Percentiles rank a stretch among this genome's conserved stretches.
Evolutionary conservation across 805 yeast species (phyloP).

Genomic region (Kluyveromyces aestuarii): DNA sequence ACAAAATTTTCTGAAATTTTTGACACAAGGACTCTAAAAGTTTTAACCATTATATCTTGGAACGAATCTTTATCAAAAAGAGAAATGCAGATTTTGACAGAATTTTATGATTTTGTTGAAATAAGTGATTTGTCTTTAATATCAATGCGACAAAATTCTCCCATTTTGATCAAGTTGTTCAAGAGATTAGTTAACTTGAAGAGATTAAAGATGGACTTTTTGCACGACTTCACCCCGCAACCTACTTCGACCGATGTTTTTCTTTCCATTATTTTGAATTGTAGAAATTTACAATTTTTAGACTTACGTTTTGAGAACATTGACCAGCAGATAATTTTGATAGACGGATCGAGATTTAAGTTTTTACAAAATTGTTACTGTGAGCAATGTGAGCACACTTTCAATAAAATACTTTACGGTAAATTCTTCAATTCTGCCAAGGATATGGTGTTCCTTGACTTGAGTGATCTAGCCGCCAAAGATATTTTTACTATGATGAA

Average conservation of each 20-base stretch:
- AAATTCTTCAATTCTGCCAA: constrained; percentile 27
- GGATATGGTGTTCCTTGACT: constrained; percentile 20
- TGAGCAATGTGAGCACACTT: constrained; percentile 20
- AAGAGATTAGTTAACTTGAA: constrained; percentile 23
- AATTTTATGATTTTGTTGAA: constrained; percentile 29
- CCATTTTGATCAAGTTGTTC: constrained; percentile 27
- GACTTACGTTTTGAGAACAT: constrained; percentile 31
- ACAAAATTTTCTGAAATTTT: constrained; percentile 29
- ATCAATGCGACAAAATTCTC: constrained; percentile 30
- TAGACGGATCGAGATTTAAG: constrained; percentile 18
- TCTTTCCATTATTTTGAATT: constrained; percentile 26
- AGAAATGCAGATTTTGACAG: constrained; percentile 28
- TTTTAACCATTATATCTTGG: constrained; percentile 36
- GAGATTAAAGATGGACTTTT: constrained; percentile 34
- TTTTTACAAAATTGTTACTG: constrained; percentile 27
- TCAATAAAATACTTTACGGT: constrained; percentile 25
- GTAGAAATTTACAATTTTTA: constrained; percentile 29
- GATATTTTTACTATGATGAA: constrained; percentile 32
- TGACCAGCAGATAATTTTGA: constrained; percentile 24
- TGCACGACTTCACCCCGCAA: constrained; percentile 28
- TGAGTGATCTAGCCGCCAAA: constrained; percentile 25
- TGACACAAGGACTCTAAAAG: constrained; percentile 28
- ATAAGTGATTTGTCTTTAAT: constrained; percentile 34
- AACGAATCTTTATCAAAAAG: constrained; percentile 29
- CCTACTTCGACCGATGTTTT: constrained; percentile 28